A percentile compares a stretch with the other conserved stretches of the same genome.
Evolutionary conservation across 116 monocot genomes (phyloP).

Genomic region (Trichopus zeylanicus): DNA sequence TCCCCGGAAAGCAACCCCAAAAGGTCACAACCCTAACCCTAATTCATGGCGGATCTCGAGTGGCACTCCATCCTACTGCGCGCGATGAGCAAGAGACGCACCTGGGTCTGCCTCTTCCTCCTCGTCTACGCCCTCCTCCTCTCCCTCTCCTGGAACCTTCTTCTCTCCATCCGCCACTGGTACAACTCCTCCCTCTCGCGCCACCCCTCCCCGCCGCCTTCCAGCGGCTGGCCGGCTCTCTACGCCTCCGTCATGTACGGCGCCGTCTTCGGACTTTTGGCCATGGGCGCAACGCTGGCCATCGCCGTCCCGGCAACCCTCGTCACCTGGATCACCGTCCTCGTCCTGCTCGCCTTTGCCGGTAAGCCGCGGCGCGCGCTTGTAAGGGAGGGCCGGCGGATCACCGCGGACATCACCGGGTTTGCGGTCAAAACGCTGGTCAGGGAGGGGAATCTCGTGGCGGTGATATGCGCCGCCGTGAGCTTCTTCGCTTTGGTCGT

Average conservation of each 20-base stretch:
- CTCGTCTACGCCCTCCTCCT: slow-evolving; percentile 71
- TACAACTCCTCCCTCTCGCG: slow-evolving; percentile 33
- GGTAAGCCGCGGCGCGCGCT: slow-evolving; percentile 59
- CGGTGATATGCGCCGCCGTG: slow-evolving; percentile 42
- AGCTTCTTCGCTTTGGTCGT: slow-evolving; percentile 55
- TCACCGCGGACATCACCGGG: slow-evolving; percentile 64
- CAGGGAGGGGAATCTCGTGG: slow-evolving; percentile 74
- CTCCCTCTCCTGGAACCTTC: slow-evolving; percentile 70
- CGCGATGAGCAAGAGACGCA: slow-evolving; percentile 51
- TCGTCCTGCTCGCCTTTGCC: slow-evolving; percentile 84
- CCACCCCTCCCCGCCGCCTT: slow-evolving; percentile 1
- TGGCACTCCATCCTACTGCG: slow-evolving; percentile 18
- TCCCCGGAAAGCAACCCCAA: too few relatives aligned
- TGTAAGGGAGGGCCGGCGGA: slow-evolving; percentile 53
- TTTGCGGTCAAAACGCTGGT: slow-evolving; percentile 51
- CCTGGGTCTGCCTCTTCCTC: slow-evolving; percentile 84
- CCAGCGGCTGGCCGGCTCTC: slow-evolving; percentile 29
- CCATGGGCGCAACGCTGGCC: slow-evolving; percentile 77
- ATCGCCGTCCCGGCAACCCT: slow-evolving; percentile 85
- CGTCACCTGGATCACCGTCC: slow-evolving; percentile 86
- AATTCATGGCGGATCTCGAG: slow-evolving; percentile 11
- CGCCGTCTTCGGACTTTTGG: slow-evolving; percentile 68
- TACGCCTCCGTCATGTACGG: slow-evolving; percentile 86
- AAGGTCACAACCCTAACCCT: too few relatives aligned
- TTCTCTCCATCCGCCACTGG: slow-evolving; percentile 79